Base-by-base conservation (phyloP, 208 protist species). In the Acanthamoeba sp. region DNA sequence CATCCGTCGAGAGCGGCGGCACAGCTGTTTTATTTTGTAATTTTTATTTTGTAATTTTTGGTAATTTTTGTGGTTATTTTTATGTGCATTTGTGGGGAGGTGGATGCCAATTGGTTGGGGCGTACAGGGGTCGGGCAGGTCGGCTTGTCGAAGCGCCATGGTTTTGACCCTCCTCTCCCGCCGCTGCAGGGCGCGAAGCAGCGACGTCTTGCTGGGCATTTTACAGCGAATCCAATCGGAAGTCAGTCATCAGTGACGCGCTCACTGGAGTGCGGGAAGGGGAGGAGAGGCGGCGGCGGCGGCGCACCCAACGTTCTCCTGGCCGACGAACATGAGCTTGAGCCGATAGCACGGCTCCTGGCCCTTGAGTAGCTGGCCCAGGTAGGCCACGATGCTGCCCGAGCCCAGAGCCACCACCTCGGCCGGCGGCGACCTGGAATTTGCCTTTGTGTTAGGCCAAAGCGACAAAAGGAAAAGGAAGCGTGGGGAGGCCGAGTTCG, bases 241-340 rank as follows among this genome's bases (percentile, higher is more conserved):
- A 34, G 50, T 59, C 2, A 87, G 20, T 22, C 45, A 55, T 6
- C 16, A 6, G 18, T 22, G 48, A 55, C 2, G 12, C 48, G 48
- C 18, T 20, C 48, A 55, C 16, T 55, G 48, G 2, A 1, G 12
- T 55, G 22, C 48, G 22, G 0, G 18, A 50, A 50, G 10, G 45
- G 12, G 45, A 50, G 45, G 16, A 22, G 18, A 20, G 48, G 48
- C 48, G 48, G n/a, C 48, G 48, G 48, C 48, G 12, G 22, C 16
- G 18, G 22, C 4, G 48, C 59, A 88, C 80, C 80, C 80, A 24
- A 88, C 80, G 80, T 88, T 88, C 40, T 88, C 80, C 38, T 88
- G 80, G 34, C 80, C 80, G 45, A 88, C 80, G 38, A 88, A 88
- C 80, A 88, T 88, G 80, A 88, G 48, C 52, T 88, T 88, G 48